These are phyloP conservation scores for Russula dissimulans DNA, from an alignment of 768 basidiomycete species.

Conservation along the genomic window DNA sequence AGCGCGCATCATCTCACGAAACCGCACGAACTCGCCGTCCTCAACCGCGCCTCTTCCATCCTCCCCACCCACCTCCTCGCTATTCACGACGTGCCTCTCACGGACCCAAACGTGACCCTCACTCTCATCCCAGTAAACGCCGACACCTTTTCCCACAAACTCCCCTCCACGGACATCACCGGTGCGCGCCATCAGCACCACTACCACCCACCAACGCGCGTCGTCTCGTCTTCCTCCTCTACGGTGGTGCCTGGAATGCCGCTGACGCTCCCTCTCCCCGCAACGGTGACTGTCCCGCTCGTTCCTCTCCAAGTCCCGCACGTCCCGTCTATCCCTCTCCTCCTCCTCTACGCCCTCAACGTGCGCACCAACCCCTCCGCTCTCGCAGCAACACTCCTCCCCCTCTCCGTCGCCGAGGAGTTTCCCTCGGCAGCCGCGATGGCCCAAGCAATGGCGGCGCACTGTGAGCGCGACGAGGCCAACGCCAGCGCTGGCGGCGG, in stretches of 20 bases:
- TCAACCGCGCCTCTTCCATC: not conserved
- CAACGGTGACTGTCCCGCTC: not conserved
- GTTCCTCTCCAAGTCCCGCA: slow-evolving; percentile 14
- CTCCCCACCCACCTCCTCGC: slow-evolving; percentile 15
- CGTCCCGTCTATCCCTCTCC: slow-evolving; percentile 7
- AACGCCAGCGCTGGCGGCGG: not conserved
- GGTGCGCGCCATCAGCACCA: not conserved
- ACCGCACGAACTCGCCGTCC: slow-evolving; percentile 12
- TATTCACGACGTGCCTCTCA: slow-evolving; percentile 3
- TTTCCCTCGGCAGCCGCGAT: slow-evolving; percentile 23
- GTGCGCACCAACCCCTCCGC: slow-evolving; percentile 11
- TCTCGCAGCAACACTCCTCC: slow-evolving; percentile 12
- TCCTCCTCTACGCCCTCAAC: slow-evolving; percentile 9
- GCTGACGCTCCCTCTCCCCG: not conserved
- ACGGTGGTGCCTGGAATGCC: not conserved
- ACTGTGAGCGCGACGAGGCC: slow-evolving; percentile 15
- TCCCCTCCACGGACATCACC: slow-evolving; percentile 3
- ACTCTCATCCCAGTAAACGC: slow-evolving; percentile 10
- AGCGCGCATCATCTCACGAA: slow-evolving; percentile 8
- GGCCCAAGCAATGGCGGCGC: slow-evolving; percentile 11
- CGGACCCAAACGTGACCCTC: not conserved
- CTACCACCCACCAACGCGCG: not conserved
- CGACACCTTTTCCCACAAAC: not conserved
- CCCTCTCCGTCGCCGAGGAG: slow-evolving; percentile 13
- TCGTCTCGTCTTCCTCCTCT: not conserved